Evolutionary conservation across 2,329 filamentous ascomycete species (phyloP).

Genomic region (Aspergillus bombycis): DNA sequence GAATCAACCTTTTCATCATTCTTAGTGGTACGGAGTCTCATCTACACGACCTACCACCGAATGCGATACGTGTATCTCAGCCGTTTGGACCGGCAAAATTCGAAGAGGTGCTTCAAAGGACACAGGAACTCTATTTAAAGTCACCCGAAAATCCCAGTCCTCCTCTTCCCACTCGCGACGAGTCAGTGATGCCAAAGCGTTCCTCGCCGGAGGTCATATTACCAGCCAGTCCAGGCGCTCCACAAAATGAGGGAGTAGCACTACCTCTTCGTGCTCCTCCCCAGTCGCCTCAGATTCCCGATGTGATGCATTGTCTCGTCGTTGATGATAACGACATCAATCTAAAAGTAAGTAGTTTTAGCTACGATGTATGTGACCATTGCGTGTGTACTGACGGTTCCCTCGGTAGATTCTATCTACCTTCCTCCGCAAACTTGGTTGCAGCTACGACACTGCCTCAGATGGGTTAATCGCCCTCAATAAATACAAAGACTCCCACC

Average conservation of each 20-base stretch:
- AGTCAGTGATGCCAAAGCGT: not conserved
- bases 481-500: constrained; percentile 32
- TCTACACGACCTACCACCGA: not conserved
- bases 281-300: not conserved
- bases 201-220: not conserved
- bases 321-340: constrained; percentile 51
- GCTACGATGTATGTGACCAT: not conserved
- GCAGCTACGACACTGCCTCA: constrained; percentile 40
- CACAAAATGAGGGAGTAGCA: constrained; percentile 8
- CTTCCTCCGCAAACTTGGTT: constrained; percentile 42
- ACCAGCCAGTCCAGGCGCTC: not conserved
- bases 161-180: no score
- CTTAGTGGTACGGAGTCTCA: constrained; percentile 14
- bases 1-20: constrained; percentile 26
- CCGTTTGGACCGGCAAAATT: constrained; percentile 18
- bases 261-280: constrained; percentile 3
- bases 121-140: not conserved
- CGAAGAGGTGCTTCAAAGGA: constrained; percentile 3
- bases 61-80: constrained; percentile 18
- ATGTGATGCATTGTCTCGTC: constrained; percentile 34
- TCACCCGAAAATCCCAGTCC: not conserved
- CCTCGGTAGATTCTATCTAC: constrained; percentile 36
- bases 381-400: not conserved
- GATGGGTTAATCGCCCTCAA: constrained; percentile 45
- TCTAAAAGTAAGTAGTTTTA: constrained; percentile 27